These are phyloP conservation scores for Myriosclerotinia duriaeana DNA, from an alignment of 2,329 filamentous ascomycete genomes.

Conservation along the genomic window DNA sequence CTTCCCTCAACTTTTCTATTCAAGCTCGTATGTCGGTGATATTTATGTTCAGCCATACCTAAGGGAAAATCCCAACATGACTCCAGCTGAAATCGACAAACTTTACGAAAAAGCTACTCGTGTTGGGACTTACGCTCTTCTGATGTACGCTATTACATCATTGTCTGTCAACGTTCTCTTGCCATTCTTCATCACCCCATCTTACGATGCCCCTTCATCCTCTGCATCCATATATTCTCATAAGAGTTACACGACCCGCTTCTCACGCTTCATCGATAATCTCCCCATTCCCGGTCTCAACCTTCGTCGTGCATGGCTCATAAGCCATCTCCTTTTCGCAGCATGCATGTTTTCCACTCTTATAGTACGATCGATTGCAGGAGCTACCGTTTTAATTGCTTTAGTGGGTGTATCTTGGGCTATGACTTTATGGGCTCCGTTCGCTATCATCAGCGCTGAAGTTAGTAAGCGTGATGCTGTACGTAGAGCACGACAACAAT, in stretches of 20 bases:
- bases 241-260: constrained; percentile 36
- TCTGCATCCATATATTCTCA: constrained; percentile 34
- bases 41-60: constrained; percentile 87
- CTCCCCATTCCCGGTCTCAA: constrained; percentile 81
- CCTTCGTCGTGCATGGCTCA: constrained; percentile 82
- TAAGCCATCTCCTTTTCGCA: constrained; percentile 81
- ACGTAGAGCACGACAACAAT: constrained; percentile 46
- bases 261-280: constrained; percentile 50
- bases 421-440: constrained; percentile 89
- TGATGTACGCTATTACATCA: constrained; percentile 85
- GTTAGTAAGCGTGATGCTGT: constrained; percentile 79
- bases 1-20: constrained; percentile 95
- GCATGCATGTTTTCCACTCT: constrained; percentile 80
- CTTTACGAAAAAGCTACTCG: constrained; percentile 84
- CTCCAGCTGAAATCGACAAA: constrained; percentile 69
- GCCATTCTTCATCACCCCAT: constrained; percentile 81
- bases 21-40: constrained; percentile 89
- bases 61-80: constrained; percentile 73
- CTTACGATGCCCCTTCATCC: constrained; percentile 56
- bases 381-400: constrained; percentile 74
- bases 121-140: constrained; percentile 82
- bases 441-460: constrained; percentile 90
- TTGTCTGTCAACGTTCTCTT: constrained; percentile 78
- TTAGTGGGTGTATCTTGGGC: constrained; percentile 90
- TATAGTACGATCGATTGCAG: constrained; percentile 67